These are phyloP conservation scores for Trypanosomatidae sp. DNA, from an alignment of 208 protist species.

Conservation along the genomic window DNA sequence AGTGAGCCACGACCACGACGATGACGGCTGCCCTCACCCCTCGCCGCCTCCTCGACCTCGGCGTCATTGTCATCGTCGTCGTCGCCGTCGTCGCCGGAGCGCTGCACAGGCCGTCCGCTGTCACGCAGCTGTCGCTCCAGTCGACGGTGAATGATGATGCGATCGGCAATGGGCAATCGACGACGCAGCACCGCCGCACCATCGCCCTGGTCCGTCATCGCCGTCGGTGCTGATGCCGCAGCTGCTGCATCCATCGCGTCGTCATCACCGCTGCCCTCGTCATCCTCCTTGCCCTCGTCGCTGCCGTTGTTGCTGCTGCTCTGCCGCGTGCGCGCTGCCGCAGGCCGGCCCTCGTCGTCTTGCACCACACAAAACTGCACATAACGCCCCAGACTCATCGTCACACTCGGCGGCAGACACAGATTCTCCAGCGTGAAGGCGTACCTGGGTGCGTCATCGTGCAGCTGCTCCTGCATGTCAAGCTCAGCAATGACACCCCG, in stretches of 20 bases:
- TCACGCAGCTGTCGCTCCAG: neutral
- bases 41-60: no score
- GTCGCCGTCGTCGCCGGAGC: neutral
- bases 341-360: neutral
- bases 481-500: slow-evolving; percentile 49
- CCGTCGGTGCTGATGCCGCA: no score
- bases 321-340: neutral
- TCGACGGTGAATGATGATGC: neutral
- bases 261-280: neutral
- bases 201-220: no score
- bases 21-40: no score
- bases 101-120: neutral
- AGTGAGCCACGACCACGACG: no score
- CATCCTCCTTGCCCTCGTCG: neutral
- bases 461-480: slow-evolving; percentile 25
- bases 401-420: slow-evolving; percentile 15
- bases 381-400: slow-evolving; percentile 25
- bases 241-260: no score
- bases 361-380: slow-evolving; percentile 52
- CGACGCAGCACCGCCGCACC: no score
- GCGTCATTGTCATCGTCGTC: no score
- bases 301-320: neutral
- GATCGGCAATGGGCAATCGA: no score
- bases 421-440: slow-evolving; percentile 24
- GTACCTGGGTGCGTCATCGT: slow-evolving; percentile 45